Evolutionary conservation across 228 moss, liverwort and hornwort species (phyloP).

Genomic region (Sphagnum magellanicum): DNA sequence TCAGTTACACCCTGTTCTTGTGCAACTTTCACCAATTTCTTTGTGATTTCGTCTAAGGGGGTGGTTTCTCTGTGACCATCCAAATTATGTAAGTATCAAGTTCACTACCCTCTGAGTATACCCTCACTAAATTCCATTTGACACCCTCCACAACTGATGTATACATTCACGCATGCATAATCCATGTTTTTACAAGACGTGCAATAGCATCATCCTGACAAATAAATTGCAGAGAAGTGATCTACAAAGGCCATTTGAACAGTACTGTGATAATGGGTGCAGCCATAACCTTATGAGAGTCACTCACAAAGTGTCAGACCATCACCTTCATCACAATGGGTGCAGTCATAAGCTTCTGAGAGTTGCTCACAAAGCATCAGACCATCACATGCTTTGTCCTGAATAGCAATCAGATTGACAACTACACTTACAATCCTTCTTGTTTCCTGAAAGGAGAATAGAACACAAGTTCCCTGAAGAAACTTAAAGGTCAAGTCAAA

Average conservation of each 20-base stretch:
- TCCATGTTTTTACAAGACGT: too few species aligned
- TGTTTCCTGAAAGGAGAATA: constrained; percentile 13
- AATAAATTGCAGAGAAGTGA: too few species aligned
- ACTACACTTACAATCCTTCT: not conserved
- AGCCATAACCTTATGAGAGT: too few species aligned
- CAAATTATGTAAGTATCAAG: not conserved
- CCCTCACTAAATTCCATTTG: not conserved
- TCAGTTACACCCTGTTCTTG: constrained; percentile 71
- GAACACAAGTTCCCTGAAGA: not conserved
- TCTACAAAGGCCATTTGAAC: too few species aligned
- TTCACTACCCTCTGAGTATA: not conserved
- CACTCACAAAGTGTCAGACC: too few species aligned
- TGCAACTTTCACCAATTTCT: constrained; percentile 46
- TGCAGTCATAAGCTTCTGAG: too few species aligned
- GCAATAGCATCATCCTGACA: too few species aligned
- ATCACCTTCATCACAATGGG: too few species aligned
- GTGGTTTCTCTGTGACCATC: constrained; percentile 18
- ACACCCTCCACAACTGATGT: not conserved
- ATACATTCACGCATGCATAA: not conserved
- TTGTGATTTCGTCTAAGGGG: constrained; percentile 39
- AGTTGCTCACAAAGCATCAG: too few species aligned
- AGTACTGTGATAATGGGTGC: too few species aligned
- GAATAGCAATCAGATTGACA: not conserved
- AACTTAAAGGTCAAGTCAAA: not conserved
- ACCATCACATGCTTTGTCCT: too few species aligned